phyloP scores from a whole-genome alignment of 495 filamentous ascomycete genomes.

The Choiromyces venosus region DNA sequence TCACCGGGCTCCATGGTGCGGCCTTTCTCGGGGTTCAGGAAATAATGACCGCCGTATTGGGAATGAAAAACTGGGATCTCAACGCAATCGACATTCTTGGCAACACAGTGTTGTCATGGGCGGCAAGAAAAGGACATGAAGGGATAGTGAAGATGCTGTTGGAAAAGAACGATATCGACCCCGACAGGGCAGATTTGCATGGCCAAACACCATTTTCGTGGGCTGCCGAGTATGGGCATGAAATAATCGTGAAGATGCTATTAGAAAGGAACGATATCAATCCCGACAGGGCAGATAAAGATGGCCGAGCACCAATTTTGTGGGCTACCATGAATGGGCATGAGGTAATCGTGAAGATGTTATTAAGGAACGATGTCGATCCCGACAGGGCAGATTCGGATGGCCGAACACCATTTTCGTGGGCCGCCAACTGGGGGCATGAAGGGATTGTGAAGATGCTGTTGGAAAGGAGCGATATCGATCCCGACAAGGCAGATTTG shows the following conservation, averaged over 20 bases:
- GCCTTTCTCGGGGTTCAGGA: neutral
- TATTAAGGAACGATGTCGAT: conserved; percentile 9
- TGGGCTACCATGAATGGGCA: conserved; percentile 44
- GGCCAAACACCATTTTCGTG: conserved; percentile 39
- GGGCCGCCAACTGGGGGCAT: too few relatives aligned
- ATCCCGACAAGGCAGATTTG: conserved; percentile 9
- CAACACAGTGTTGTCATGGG: neutral
- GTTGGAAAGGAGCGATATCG: conserved; percentile 14
- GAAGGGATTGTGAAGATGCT: neutral
- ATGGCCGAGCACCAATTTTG: conserved; percentile 43
- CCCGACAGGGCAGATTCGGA: conserved; percentile 10
- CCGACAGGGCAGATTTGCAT: conserved; percentile 15
- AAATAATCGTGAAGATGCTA: conserved; percentile 33
- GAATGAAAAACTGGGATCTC: neutral
- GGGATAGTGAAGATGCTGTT: neutral
- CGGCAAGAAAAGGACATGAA: neutral
- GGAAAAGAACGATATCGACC: conserved; percentile 29
- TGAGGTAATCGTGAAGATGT: conserved; percentile 39
- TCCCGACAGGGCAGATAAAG: conserved; percentile 18
- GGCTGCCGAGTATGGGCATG: conserved; percentile 39
- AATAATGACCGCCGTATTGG: neutral
- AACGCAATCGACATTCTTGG: neutral
- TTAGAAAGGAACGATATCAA: conserved; percentile 20
- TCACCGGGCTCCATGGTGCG: neutral
- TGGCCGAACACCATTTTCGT: conserved; percentile 33